Evolutionary conservation across 345 rosid genomes (phyloP).

Genomic region (Eucalyptus lansdowneana): DNA sequence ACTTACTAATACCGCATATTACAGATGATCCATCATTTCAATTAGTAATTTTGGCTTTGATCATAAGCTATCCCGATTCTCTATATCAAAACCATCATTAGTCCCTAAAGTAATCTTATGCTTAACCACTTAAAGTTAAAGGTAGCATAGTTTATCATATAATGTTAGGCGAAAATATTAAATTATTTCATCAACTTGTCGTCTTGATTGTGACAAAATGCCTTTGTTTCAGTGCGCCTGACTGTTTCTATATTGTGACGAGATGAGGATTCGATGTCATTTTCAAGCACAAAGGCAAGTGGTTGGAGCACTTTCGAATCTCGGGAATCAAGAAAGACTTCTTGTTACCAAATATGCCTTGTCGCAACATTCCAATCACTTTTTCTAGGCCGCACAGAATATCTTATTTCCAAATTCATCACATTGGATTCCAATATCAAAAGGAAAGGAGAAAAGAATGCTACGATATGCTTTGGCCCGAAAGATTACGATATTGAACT

Average conservation of each 20-base stretch:
- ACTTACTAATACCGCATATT: not conserved
- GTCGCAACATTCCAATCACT: not conserved
- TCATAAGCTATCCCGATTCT: not conserved
- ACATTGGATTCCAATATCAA: not conserved
- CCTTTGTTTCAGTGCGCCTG: not conserved
- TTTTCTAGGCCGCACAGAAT: not conserved
- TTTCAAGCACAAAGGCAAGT: not conserved
- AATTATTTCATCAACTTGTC: not conserved
- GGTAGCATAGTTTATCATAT: not conserved
- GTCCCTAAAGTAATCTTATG: not conserved
- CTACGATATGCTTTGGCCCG: no score
- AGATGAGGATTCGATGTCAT: not conserved
- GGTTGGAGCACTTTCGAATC: not conserved
- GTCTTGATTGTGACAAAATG: not conserved
- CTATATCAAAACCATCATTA: not conserved
- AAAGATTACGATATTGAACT: not conserved
- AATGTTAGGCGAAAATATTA: not conserved
- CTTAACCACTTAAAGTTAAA: not conserved
- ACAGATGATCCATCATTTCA: not conserved
- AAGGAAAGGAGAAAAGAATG: not conserved
- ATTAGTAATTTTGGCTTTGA: not conserved
- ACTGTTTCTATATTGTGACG: not conserved
- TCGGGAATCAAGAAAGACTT: not conserved
- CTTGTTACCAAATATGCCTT: not conserved
- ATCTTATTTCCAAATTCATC: not conserved